These are phyloP conservation scores for Myriosclerotinia curreyana DNA, from an alignment of 2,329 filamentous ascomycete species.

Conservation along the genomic window DNA sequence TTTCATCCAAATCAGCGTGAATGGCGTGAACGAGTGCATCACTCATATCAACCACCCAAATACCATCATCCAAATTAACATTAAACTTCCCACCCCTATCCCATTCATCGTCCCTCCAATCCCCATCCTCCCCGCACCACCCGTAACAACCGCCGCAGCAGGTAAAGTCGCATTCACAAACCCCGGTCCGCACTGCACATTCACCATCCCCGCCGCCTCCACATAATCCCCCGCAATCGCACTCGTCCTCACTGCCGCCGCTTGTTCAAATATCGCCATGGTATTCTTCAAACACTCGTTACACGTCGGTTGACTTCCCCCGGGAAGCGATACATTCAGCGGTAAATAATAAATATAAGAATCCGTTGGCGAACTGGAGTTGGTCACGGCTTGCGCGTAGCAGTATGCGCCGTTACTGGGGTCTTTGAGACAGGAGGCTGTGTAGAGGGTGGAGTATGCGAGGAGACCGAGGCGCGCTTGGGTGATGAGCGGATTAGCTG, in stretches of 20 bases:
- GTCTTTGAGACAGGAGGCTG: conserved; percentile 75
- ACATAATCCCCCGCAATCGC: conserved; percentile 68
- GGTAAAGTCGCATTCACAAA: conserved; percentile 57
- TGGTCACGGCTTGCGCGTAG: conserved; percentile 82
- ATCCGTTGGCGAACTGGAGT: conserved; percentile 65
- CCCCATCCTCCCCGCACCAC: not conserved
- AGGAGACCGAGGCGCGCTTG: conserved; percentile 73
- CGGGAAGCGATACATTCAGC: conserved; percentile 55
- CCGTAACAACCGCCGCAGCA: conserved; percentile 22
- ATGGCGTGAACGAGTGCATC: too few species aligned
- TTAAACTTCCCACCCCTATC: not conserved
- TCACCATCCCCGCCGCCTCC: conserved; percentile 68
- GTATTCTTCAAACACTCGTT: conserved; percentile 72
- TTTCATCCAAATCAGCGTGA: too few species aligned
- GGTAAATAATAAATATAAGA: conserved; percentile 84
- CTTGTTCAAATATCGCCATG: conserved; percentile 75
- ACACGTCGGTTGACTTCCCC: conserved; percentile 62
- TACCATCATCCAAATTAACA: not conserved
- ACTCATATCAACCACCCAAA: not conserved
- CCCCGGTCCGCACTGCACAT: conserved; percentile 58
- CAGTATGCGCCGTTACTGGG: conserved; percentile 65
- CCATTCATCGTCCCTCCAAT: not conserved
- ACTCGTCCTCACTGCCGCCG: conserved; percentile 62
- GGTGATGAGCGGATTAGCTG: conserved; percentile 65
- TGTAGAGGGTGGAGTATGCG: conserved; percentile 75